Conservation (phyloP, 495 filamentous ascomycete genomes). For the Penicillium canariense region DNA sequence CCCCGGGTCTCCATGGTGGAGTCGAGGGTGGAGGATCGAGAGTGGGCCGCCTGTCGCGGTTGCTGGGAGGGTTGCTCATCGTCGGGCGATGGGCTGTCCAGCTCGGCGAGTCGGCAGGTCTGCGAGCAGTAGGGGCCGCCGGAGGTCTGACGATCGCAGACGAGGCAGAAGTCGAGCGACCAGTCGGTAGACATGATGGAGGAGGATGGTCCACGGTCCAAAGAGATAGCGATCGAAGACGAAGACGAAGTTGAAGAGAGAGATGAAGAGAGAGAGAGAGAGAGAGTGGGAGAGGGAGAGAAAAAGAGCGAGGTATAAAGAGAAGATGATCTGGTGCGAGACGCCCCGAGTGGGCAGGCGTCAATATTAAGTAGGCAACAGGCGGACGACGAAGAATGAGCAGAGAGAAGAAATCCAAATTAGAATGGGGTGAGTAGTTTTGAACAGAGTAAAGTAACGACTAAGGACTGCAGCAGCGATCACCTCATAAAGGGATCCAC, state of each 20-base stretch:
- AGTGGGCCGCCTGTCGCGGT: conserved; percentile 19
- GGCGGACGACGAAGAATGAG: conserved; percentile 3
- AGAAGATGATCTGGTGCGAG: neutral
- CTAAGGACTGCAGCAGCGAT: conserved; percentile 3
- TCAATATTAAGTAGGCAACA: neutral
- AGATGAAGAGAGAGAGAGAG: neutral
- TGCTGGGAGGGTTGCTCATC: conserved; percentile 43
- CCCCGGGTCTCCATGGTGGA: conserved; percentile 10
- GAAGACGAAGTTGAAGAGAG: neutral
- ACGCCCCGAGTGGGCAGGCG: neutral
- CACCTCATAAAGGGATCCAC: conserved; percentile 11
- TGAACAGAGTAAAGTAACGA: neutral
- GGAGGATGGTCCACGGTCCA: neutral
- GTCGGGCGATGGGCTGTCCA: conserved; percentile 61
- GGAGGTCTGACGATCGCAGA: conserved; percentile 83
- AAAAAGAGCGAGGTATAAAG: neutral
- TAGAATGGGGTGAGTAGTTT: neutral
- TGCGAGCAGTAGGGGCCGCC: conserved; percentile 89
- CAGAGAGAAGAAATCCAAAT: conserved; percentile 1
- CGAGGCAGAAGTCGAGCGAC: conserved; percentile 91
- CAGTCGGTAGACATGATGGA: conserved; percentile 74
- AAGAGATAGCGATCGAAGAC: neutral
- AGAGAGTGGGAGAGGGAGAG: neutral
- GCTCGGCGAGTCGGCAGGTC: conserved; percentile 82
- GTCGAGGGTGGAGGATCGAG: conserved; percentile 40